Base-by-base conservation (phyloP, 306 rosid genomes). In the Prunus mongolica region DNA sequence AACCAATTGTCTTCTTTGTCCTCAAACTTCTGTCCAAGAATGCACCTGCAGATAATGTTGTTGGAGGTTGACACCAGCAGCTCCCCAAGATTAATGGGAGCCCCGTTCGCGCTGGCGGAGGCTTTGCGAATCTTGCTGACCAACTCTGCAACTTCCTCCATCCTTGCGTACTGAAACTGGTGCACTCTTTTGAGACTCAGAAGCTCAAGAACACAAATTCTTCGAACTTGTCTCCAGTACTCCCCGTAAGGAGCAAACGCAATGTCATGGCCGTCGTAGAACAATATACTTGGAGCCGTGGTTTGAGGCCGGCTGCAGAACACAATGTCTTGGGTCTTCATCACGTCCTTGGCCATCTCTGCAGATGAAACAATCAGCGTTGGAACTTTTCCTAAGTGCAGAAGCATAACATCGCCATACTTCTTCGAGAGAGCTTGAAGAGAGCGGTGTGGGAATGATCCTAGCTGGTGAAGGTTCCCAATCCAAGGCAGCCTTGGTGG, bases 391-490 rank as follows among this genome's bases (percentile, higher is more conserved):
- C 88, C 93, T 0, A 86, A 27, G 14, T 79, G 47, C 2, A 86
- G 32, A 6, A 74, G 54, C 85, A 82, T 84, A 6, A 38, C 44
- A 38, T 38, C 2, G 38, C 88, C 87, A 28, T 78, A 61, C 8
- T 76, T 82, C 1, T 52, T 49, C 0, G 82, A 72, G 6, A 84
- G 78, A 11, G 67, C 38, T 0, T 25, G 68, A 60, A 82, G 75
- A 14, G 82, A 71, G 3, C 65, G 85, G 12, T 82, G 82, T 6
- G 84, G 82, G 0, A 72, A 47, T 8, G 79, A 49, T 8, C 91
- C 79, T 15, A 82, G 55, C 60, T 80, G 85, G 64, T 84, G 83
- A 16, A 82, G 83, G 58, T 87, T 82, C 20, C 88, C 81, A 3
- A 83, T 80, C 2, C 82, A 9, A 0, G 87, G 82, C 4, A 84